These are phyloP conservation scores for Talaromyces verruculosus DNA, from an alignment of 2,329 filamentous ascomycete genomes.

Conservation along the genomic window DNA sequence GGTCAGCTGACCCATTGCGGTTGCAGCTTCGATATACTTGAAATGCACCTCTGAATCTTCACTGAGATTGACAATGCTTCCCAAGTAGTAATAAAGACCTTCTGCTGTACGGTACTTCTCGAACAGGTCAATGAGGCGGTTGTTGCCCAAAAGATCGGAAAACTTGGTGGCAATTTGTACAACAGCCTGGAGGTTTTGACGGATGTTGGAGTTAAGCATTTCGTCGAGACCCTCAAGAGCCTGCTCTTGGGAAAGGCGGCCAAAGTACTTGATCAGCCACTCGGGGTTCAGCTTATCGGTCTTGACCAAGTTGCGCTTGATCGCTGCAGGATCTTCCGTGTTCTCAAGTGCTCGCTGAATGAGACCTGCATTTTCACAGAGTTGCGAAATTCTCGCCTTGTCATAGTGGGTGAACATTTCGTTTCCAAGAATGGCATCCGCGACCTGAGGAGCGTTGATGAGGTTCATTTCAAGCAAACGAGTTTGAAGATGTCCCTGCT, in stretches of 20 bases:
- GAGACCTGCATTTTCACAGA: conserved; percentile 92
- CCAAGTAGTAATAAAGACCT: conserved; percentile 96
- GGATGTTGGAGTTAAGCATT: conserved; percentile 95
- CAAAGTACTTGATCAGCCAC: conserved; percentile 90
- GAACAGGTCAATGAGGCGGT: conserved; percentile 83
- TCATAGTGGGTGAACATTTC: conserved; percentile 99
- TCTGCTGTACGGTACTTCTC: conserved; percentile 98
- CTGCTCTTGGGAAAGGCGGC: conserved; percentile 90
- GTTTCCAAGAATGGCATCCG: conserved; percentile 95
- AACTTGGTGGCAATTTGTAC: conserved; percentile 97
- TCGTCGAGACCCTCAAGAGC: conserved; percentile 91
- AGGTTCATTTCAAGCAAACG: conserved; percentile 97
- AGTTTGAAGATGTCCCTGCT: conserved; percentile 91
- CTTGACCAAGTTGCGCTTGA: conserved; percentile 86
- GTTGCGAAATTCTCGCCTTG: conserved; percentile 78
- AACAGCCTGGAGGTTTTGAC: conserved; percentile 91
- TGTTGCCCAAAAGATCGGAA: conserved; percentile 88
- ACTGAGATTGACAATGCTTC: conserved; percentile 94
- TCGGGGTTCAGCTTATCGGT: conserved; percentile 85
- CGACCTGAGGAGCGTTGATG: conserved; percentile 92
- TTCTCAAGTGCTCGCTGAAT: conserved; percentile 87
- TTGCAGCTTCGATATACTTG: conserved; percentile 98
- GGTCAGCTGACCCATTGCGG: conserved; percentile 86
- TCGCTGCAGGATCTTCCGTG: conserved; percentile 82
- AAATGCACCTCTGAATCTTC: conserved; percentile 95